Percentiles rank a stretch among this genome's conserved stretches.
phyloP scores from a whole-genome alignment of 2,329 filamentous ascomycete genomes.

The Dactylellina leptospora region DNA sequence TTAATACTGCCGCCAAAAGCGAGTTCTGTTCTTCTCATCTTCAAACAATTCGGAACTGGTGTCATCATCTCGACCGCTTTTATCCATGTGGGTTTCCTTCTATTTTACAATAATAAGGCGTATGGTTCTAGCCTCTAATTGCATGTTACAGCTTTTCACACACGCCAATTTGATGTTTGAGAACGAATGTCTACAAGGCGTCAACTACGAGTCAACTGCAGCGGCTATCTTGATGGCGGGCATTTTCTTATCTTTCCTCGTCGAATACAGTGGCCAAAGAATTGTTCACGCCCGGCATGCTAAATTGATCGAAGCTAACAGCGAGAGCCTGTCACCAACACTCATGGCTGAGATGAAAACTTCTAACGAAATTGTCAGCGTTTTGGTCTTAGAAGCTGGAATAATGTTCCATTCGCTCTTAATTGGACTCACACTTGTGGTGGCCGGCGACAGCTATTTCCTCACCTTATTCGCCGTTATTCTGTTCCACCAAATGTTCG shows the following conservation, averaged over 20 bases:
- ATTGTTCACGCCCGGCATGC: conserved; percentile 42
- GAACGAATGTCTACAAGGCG: conserved; percentile 72
- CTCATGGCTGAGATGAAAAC: conserved; percentile 39
- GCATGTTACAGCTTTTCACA: conserved; percentile 70
- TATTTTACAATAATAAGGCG: not conserved
- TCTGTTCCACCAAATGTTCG: conserved; percentile 80
- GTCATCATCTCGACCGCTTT: conserved; percentile 77
- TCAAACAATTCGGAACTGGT: conserved; percentile 79
- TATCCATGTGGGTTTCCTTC: conserved; percentile 66
- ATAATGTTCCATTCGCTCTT: conserved; percentile 77
- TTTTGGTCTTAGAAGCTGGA: conserved; percentile 73
- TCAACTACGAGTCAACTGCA: conserved; percentile 74
- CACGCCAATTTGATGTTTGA: conserved; percentile 77
- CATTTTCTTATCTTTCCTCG: conserved; percentile 74
- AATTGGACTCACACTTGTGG: conserved; percentile 71
- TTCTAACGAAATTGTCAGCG: conserved; percentile 41
- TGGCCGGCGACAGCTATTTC: conserved; percentile 68
- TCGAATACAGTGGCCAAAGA: conserved; percentile 67
- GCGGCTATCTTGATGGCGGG: conserved; percentile 78
- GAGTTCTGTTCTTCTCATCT: conserved; percentile 65
- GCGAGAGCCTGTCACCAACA: conserved; percentile 13
- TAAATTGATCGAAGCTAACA: conserved; percentile 32
- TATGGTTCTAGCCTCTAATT: not conserved
- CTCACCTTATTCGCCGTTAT: conserved; percentile 72
- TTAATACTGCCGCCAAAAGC: conserved; percentile 55